Percentiles rank a stretch among this genome's conserved stretches.
phyloP scores from a whole-genome alignment of 345 rosid species.

The Laguncularia racemosa region DNA sequence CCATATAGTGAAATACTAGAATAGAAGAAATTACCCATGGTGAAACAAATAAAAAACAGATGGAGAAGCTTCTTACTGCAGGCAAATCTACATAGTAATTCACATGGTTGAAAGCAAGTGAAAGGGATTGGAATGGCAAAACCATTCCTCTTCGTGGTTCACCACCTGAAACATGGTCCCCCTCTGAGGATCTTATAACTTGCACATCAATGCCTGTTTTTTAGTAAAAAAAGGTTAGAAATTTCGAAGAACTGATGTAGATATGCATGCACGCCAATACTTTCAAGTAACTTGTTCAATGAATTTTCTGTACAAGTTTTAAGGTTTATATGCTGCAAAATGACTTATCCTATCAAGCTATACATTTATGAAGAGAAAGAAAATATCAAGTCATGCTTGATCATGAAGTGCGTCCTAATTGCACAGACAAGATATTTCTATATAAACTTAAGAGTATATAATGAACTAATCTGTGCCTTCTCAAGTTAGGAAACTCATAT shows the following conservation, averaged over 20 bases:
- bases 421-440: too few species aligned
- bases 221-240: too few species aligned
- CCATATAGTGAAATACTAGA: too few species aligned
- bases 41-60: not conserved
- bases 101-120: constrained; percentile 58
- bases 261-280: too few species aligned
- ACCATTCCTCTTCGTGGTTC: constrained; percentile 64
- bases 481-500: too few species aligned
- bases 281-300: not conserved
- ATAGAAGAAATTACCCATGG: not conserved
- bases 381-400: too few species aligned
- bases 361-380: too few species aligned
- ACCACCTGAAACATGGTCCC: constrained; percentile 5
- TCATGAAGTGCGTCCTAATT: too few species aligned
- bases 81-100: constrained; percentile 85
- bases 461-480: too few species aligned
- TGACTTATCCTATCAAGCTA: too few species aligned
- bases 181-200: constrained; percentile 17
- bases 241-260: too few species aligned
- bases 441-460: too few species aligned
- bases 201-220: constrained; percentile 15
- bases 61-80: constrained; percentile 29
- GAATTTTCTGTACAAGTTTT: not conserved
- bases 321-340: not conserved
- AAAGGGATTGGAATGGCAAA: constrained; percentile 76